Evolutionary conservation across 768 basidiomycete genomes (phyloP), one percentile per base, ranked within the genome.

Genomic region (Hemileccinum rubropunctum): DNA sequence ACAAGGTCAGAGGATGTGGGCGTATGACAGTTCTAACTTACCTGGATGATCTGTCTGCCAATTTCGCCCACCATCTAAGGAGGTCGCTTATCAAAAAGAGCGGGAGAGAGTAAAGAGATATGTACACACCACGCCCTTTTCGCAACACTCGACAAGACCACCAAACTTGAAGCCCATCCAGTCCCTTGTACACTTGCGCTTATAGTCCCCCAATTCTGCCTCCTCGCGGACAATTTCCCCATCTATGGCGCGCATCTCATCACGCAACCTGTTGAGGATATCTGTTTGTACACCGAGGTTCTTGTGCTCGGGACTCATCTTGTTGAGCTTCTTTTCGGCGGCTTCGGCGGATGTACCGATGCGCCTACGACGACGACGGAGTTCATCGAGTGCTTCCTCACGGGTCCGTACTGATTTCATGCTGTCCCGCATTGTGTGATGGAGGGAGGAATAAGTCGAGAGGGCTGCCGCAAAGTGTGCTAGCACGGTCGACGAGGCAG

Each of bases 241-340:
- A 59, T 97, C 94, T 68, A 95, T 75, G 6, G 66, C 59, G 2
- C 83, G 73, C 45, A 95, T 95, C 62, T 95, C 86, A 14, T 85
- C 84, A 45, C 86, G 78, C 26, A 95, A 70, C 13, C 73, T 72
- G 57, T 84, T 84, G 40, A 97, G 70, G 2, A 75, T 66, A 21
- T 92, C 90, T 2, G 84, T 86, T 67, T 95, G 94, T 47, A 72
- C 58, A 3, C 72, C 69, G 32, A 92, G 70, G 57, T 88, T 88
- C 76, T 95, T 98, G 72, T 95, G 82, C 66, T 94, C 91, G 0
- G 88, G 77, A 54, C 78, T 79, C 93, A 97, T 95, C 73, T 87
- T 95, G 68, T 77, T 81, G 33, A 98, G 77, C 64, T 95, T 95
- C 73, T 78, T 88, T 57, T 95, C 92, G 3, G 91, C 92, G 15